A percentile compares a stretch with the other conserved stretches of the same genome.
Conservation (phyloP, 2,329 filamentous ascomycete genomes). For the Neofusicoccum cordaticola region DNA sequence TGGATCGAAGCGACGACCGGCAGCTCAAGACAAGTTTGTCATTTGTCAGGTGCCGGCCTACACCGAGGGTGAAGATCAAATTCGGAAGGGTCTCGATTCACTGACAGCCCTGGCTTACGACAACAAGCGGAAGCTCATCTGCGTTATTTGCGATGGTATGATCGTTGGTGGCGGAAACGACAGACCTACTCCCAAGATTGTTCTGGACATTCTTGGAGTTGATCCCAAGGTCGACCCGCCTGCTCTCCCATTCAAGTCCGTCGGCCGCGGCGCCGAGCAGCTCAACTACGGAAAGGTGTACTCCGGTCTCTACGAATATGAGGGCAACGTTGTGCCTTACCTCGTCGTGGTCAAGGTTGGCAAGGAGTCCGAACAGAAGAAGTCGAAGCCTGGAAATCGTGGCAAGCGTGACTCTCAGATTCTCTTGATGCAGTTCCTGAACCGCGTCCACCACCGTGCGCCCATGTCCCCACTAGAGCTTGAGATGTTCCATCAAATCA, state of each 20-base stretch:
- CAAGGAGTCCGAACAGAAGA: slow-evolving; percentile 89
- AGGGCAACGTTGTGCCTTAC: slow-evolving; percentile 96
- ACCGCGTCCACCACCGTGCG: slow-evolving; percentile 89
- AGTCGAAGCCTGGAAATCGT: slow-evolving; percentile 92
- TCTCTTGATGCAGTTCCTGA: slow-evolving; percentile 93
- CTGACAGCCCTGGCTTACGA: slow-evolving; percentile 93
- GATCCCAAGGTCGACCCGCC: slow-evolving; percentile 96
- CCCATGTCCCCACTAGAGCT: slow-evolving; percentile 95
- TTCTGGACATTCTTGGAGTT: slow-evolving; percentile 93
- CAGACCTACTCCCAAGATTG: slow-evolving; percentile 93
- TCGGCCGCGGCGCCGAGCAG: slow-evolving; percentile 84
- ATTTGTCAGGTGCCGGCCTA: slow-evolving; percentile 98
- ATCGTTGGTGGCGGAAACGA: slow-evolving; percentile 96
- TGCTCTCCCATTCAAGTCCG: slow-evolving; percentile 88
- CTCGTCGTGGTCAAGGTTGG: slow-evolving; percentile 95
- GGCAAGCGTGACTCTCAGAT: slow-evolving; percentile 99
- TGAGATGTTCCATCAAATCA: slow-evolving; percentile 98
- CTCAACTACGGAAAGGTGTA: slow-evolving; percentile 99
- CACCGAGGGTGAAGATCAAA: slow-evolving; percentile 93
- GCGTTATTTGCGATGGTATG: slow-evolving; percentile 94
- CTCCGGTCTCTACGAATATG: slow-evolving; percentile 93
- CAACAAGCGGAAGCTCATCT: slow-evolving; percentile 96
- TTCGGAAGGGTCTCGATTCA: slow-evolving; percentile 90
- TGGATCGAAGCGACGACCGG: slow-evolving; percentile 82
- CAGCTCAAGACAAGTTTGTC: slow-evolving; percentile 95